Evolutionary conservation across 768 basidiomycete species (phyloP).

Genomic region (Leucocoprinus leucothites): DNA sequence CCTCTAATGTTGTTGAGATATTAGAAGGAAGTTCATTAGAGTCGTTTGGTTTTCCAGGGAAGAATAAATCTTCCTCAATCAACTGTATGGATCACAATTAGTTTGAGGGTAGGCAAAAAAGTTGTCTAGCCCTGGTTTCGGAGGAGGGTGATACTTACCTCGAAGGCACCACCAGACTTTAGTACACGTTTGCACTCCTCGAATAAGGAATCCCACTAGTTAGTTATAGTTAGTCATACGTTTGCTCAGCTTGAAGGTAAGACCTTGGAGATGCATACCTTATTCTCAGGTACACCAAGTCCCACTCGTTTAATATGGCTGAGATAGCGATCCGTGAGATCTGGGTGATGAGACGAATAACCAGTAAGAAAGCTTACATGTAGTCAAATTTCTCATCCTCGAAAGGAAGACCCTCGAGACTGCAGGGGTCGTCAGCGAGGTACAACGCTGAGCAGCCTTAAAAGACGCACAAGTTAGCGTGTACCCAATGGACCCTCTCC

Average conservation of each 20-base stretch:
- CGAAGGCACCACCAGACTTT: conserved; percentile 72
- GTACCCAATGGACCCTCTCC: conserved; percentile 66
- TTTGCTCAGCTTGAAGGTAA: too few relatives aligned
- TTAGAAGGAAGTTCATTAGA: conserved; percentile 25
- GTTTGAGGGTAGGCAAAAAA: background rate
- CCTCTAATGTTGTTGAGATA: background rate
- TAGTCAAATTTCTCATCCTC: conserved; percentile 72
- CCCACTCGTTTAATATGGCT: conserved; percentile 73
- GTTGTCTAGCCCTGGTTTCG: too few relatives aligned
- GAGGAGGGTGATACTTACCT: conserved; percentile 35
- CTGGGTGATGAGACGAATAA: too few relatives aligned
- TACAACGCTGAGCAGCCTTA: background rate
- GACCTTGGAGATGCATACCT: too few relatives aligned
- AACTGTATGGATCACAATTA: conserved; percentile 34
- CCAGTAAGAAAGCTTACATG: conserved; percentile 45
- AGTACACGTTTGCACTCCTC: conserved; percentile 71
- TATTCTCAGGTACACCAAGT: conserved; percentile 73
- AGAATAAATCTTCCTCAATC: conserved; percentile 73
- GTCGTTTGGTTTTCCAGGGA: conserved; percentile 53
- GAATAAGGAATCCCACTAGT: conserved; percentile 63
- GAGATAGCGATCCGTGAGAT: background rate
- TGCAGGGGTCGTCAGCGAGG: conserved; percentile 20
- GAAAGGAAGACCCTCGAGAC: conserved; percentile 70
- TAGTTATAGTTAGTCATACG: background rate
- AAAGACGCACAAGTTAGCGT: conserved; percentile 62